Percentiles rank a stretch among this genome's conserved stretches.
phyloP scores from a whole-genome alignment of 129 eudicot genomes.

The Lactuca saligna region DNA sequence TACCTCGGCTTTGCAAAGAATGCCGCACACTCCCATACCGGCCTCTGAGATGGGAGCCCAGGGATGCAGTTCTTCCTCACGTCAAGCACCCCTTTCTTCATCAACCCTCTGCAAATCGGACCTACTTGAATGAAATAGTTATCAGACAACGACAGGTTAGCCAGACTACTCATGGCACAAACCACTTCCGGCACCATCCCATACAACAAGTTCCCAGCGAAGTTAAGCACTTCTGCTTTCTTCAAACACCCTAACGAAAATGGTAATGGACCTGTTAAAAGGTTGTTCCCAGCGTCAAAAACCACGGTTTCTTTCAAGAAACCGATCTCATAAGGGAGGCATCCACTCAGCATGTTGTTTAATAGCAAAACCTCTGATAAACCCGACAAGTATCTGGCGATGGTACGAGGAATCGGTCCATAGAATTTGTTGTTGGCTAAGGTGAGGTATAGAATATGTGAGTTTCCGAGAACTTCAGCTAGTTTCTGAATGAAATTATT shows the following conservation, averaged over 20 bases:
- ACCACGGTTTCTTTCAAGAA: constrained; percentile 57
- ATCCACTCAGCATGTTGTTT: constrained; percentile 73
- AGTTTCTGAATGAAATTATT: constrained; percentile 60
- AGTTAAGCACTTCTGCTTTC: constrained; percentile 51
- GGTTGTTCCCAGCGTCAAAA: constrained; percentile 67
- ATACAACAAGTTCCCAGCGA: constrained; percentile 56
- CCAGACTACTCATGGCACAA: constrained; percentile 60
- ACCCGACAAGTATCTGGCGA: constrained; percentile 40
- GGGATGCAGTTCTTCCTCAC: constrained; percentile 63
- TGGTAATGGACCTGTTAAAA: constrained; percentile 66
- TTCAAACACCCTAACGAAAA: constrained; percentile 72
- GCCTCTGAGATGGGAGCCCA: constrained; percentile 55
- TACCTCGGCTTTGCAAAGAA: constrained; percentile 53
- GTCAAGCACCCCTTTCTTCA: constrained; percentile 66
- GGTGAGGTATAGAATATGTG: constrained; percentile 57
- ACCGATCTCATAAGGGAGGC: constrained; percentile 83
- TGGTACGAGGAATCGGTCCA: constrained; percentile 70
- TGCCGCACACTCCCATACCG: constrained; percentile 42
- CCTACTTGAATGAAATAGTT: constrained; percentile 62
- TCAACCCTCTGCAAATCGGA: constrained; percentile 58
- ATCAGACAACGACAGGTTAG: constrained; percentile 56
- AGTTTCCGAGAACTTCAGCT: constrained; percentile 46
- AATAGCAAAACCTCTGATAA: constrained; percentile 58
- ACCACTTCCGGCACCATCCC: constrained; percentile 83
- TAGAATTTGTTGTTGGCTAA: constrained; percentile 83